Evolutionary conservation across 2,329 filamentous ascomycete species (phyloP).

Genomic region (Diplocarpon mali): DNA sequence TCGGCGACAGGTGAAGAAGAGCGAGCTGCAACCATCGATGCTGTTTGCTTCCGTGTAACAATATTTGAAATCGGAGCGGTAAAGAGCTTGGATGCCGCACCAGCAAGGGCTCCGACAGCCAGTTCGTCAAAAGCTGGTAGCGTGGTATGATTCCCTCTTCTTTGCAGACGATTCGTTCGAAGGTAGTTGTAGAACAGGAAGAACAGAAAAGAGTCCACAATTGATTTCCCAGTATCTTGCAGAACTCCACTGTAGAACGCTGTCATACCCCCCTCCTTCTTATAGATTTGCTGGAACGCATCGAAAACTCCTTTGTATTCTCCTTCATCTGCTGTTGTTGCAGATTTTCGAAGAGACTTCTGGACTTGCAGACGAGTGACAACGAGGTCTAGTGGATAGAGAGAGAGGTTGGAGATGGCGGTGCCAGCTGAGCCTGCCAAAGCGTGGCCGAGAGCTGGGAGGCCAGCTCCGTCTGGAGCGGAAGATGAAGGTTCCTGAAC

Average conservation of each 20-base stretch:
- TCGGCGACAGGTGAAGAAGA: conserved; percentile 20
- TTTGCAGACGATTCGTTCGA: conserved; percentile 30
- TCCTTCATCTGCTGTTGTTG: conserved; percentile 21
- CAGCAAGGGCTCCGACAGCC: conserved; percentile 60
- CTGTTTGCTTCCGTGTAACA: conserved; percentile 70
- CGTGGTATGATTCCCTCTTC: conserved; percentile 28
- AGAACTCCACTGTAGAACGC: conserved; percentile 61
- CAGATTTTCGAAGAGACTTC: conserved; percentile 39
- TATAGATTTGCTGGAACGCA: conserved; percentile 60
- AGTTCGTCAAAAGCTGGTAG: conserved; percentile 63
- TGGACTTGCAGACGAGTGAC: conserved; percentile 77
- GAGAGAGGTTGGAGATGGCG: conserved; percentile 64
- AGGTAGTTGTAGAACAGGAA: conserved; percentile 65
- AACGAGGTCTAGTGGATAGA: conserved; percentile 74
- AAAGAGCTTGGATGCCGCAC: conserved; percentile 61
- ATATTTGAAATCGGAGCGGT: conserved; percentile 76
- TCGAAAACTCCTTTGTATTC: conserved; percentile 58
- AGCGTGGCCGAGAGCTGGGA: conserved; percentile 73
- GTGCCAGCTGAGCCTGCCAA: conserved; percentile 69
- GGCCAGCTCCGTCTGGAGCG: conserved; percentile 28
- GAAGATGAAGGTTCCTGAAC: conserved; percentile 27
- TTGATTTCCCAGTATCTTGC: conserved; percentile 54
- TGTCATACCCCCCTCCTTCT: conserved; percentile 51
- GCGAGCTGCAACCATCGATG: conserved; percentile 37
- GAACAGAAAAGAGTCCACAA: conserved; percentile 73